Base-by-base conservation (phyloP, 148 eudicot genomes). In the Linanthus parryae region DNA sequence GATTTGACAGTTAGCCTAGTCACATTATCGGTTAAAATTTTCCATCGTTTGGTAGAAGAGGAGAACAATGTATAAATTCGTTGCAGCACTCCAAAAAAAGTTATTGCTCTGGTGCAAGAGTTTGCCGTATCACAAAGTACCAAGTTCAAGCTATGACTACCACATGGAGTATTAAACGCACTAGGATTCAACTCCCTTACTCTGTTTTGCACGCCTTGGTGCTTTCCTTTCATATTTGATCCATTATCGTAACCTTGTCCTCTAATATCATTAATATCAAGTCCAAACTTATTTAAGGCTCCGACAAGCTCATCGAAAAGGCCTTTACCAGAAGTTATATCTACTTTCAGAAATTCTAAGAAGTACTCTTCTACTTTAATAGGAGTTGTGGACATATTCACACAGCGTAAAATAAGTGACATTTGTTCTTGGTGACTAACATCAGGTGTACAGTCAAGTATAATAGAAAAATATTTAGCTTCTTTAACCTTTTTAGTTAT, bases 171-270 rank as follows among this genome's bases (percentile, higher is more conserved):
- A n/a, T n/a, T n/a, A n/a, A 30, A 24, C n/a, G 60, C 38, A 27
- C 22, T 56, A 56, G 37, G 48, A 40, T 41, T 27, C 28, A 41
- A 17, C 1, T 43, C 26, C 21, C 41, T 12, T 8, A 56, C 3
- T 56, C n/a, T 41, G 13, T 29, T 56, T 16, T 43, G 23, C 23
- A 26, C 26, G 9, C 38, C 22, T 41, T 41, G 24, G 12, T n/a
- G 26, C 2, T 56, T 39, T 14, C 59, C 59, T 40, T 55, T 55
- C 59, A 41, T 38, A 29, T 55, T 55, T 2, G 36, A 38, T n/a
- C 47, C 33, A 39, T 41, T 55, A 24, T n/a, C 44, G 33, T 54
- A 54, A 2, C 53, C 7, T 26, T 27, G 34, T 12, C 48, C 48
- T 19, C 23, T 2, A 10, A 19, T 8, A 40, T 40, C 44, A 18